Percentiles rank a stretch among this genome's conserved stretches.
Conservation (phyloP, 2,329 filamentous ascomycete species). For the Zymoseptoria tritici region DNA sequence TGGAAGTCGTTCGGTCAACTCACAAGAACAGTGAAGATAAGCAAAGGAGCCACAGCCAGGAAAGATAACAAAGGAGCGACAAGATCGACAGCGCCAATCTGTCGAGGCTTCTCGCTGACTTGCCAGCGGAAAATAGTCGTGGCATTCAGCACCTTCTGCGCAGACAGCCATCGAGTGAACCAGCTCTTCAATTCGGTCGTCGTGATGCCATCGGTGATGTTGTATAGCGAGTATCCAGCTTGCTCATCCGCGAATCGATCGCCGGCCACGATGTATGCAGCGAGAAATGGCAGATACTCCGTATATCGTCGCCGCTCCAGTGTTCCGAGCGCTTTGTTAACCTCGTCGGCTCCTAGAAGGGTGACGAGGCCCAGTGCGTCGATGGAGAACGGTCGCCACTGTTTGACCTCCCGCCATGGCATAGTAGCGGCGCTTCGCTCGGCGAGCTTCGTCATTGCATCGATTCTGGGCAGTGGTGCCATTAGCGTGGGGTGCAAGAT, state of each 20-base stretch:
- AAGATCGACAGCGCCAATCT: not conserved
- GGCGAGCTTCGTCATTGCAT: not conserved
- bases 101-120: not conserved
- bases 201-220: slow-evolving; percentile 9
- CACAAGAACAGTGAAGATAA: not conserved
- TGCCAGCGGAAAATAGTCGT: slow-evolving; percentile 7
- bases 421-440: not conserved
- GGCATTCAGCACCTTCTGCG: slow-evolving; percentile 6
- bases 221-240: slow-evolving; percentile 9
- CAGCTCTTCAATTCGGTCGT: slow-evolving; percentile 9
- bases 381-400: slow-evolving; percentile 6
- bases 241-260: slow-evolving; percentile 8
- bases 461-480: not conserved
- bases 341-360: slow-evolving; percentile 11
- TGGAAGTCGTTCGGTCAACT: not conserved
- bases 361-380: slow-evolving; percentile 13
- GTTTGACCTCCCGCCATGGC: slow-evolving; percentile 2
- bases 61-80: not conserved
- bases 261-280: slow-evolving; percentile 8
- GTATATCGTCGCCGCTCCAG: slow-evolving; percentile 5
- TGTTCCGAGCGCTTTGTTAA: slow-evolving; percentile 6
- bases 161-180: slow-evolving; percentile 8
- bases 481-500: not conserved
- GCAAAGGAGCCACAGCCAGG: not conserved
- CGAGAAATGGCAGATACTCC: slow-evolving; percentile 11